Conservation (phyloP, 2,329 filamentous ascomycete species). For the Colletotrichum noveboracense region DNA sequence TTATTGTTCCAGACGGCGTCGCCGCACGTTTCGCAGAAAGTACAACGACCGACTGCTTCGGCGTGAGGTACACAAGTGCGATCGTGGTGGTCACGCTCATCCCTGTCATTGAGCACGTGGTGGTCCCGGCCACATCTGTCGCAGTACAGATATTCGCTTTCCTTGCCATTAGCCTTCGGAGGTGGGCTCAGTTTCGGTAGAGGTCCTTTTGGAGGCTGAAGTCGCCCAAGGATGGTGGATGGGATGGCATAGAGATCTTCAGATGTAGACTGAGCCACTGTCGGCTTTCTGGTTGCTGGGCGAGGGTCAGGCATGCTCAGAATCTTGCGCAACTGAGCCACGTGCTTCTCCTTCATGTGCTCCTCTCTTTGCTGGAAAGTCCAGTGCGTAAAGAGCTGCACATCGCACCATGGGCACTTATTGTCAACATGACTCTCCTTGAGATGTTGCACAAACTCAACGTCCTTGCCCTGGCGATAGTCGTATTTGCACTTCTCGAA, state of each 20-base stretch:
- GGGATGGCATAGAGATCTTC: background rate
- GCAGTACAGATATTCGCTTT: slow-evolving; percentile 25
- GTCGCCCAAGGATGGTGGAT: slow-evolving; percentile 1
- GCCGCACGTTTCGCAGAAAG: slow-evolving; percentile 25
- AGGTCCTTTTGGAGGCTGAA: background rate
- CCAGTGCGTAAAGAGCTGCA: slow-evolving; percentile 35
- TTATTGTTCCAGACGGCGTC: slow-evolving; percentile 9
- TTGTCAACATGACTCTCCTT: slow-evolving; percentile 34
- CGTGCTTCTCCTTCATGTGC: slow-evolving; percentile 37
- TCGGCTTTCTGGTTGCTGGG: background rate
- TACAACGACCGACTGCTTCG: slow-evolving; percentile 2
- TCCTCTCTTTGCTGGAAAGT: slow-evolving; percentile 23
- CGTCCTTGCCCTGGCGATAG: slow-evolving; percentile 33
- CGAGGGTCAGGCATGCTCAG: background rate
- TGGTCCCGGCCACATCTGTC: slow-evolving; percentile 29
- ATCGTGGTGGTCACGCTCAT: slow-evolving; percentile 26
- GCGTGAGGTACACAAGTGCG: slow-evolving; percentile 24
- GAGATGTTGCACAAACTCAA: slow-evolving; percentile 40
- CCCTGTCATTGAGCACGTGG: background rate
- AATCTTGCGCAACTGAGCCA: slow-evolving; percentile 19
- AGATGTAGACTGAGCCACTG: background rate
- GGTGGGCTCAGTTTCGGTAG: slow-evolving; percentile 10
- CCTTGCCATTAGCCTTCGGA: slow-evolving; percentile 8
- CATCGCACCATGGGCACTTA: slow-evolving; percentile 41
- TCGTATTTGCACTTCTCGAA: slow-evolving; percentile 40